These are phyloP conservation scores for Geosmithia morbida DNA, from an alignment of 2,329 filamentous ascomycete species.

Conservation along the genomic window DNA sequence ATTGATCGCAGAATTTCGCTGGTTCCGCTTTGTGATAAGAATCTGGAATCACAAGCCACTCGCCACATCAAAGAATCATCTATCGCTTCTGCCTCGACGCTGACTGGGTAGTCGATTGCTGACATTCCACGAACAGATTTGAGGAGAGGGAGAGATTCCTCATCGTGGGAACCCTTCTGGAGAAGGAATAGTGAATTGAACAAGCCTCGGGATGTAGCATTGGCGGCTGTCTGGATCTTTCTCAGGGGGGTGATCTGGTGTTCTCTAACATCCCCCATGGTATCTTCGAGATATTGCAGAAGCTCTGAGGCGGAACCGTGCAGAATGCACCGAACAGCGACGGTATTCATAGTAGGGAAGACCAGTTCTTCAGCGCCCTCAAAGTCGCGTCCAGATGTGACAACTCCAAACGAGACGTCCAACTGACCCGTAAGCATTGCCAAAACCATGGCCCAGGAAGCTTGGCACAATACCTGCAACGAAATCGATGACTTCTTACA, in stretches of 20 bases:
- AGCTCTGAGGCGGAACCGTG: conserved; percentile 53
- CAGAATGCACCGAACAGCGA: conserved; percentile 57
- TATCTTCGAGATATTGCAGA: conserved; percentile 59
- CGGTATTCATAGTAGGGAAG: conserved; percentile 89
- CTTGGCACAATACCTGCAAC: conserved; percentile 61
- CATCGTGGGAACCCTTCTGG: conserved; percentile 20
- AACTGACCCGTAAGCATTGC: conserved; percentile 47
- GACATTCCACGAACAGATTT: conserved; percentile 49
- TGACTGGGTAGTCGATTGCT: conserved; percentile 68
- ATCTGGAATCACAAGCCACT: conserved; percentile 49
- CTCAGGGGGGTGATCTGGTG: conserved; percentile 68
- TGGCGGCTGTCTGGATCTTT: conserved; percentile 37
- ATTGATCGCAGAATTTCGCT: conserved; percentile 40
- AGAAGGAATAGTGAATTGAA: conserved; percentile 45
- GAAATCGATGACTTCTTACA: conserved; percentile 57
- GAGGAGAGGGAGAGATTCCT: conserved; percentile 27
- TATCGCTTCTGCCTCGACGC: conserved; percentile 61
- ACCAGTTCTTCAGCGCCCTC: conserved; percentile 52
- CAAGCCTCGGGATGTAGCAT: conserved; percentile 19
- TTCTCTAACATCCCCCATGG: conserved; percentile 48
- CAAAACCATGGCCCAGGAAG: conserved; percentile 60
- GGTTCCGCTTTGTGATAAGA: conserved; percentile 30
- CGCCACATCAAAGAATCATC: conserved; percentile 50
- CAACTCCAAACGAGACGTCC: conserved; percentile 69
- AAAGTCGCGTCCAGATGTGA: conserved; percentile 73